Base-by-base conservation (phyloP, 345 rosid species). In the Pugionium dolabratum region DNA sequence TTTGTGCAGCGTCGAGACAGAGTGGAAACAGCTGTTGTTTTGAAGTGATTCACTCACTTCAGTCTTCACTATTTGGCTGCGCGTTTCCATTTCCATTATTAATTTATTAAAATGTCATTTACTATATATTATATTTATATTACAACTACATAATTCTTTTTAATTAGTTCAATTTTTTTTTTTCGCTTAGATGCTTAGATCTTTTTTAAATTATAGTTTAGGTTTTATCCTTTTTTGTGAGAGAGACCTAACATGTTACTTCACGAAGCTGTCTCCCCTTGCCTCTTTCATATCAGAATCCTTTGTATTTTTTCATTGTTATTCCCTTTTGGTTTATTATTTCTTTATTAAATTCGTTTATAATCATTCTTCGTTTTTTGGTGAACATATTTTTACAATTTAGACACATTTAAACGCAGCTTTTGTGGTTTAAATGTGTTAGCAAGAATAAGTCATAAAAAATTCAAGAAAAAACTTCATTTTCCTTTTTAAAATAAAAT, bases 221-320 rank as follows among this genome's bases (percentile, higher is more conserved):
- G 28, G 25, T 44, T 66, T 37, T 59, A 11, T 53, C 44, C 58
- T 59, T 33, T 57, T 63, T 57, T 30, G 49, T 40, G 50, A 58
- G 47, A 6, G 76, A 64, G 76, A 73, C 72, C 67, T 60, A 56
- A 61, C 77, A 74, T 61, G 77, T 56, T 72, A 72, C 66, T 59
- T 73, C 73, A 67, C 58, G 77, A 74, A 74, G 42, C 47, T 73
- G 73, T 73, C 72, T 73, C 49, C 43, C 5, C 51, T 59, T 33
- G 51, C 3, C 54, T 32, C 71, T 18, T 26, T 54, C 72, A 8
- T 40, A 67, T 61, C 68, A 54, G 77, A 73, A 73, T 73, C 77
- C 69, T 67, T 66, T 73, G 73, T 53, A 66, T 54, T 52, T 58
- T 41, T 58, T 41, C 51, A 31, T 49, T 51, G 51, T 29, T 48